Conservation (phyloP, 345 rosid genomes). For the Salix udensis region DNA sequence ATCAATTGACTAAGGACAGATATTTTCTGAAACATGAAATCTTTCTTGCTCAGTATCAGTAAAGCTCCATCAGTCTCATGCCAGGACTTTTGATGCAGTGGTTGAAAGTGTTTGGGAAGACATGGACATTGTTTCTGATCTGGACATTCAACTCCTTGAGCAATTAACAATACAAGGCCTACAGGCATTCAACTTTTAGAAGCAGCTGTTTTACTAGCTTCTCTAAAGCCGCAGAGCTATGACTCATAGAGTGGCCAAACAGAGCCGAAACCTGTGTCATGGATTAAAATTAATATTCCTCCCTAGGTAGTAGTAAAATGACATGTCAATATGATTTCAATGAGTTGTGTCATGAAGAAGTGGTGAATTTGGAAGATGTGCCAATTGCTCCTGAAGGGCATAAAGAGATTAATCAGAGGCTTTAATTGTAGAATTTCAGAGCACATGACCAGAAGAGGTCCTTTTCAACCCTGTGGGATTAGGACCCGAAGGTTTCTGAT, state of each 20-base stretch:
- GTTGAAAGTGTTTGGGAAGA: neutral
- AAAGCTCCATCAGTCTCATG: neutral
- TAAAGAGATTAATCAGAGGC: neutral
- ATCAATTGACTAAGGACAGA: neutral
- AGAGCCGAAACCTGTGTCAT: neutral
- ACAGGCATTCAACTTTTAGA: neutral
- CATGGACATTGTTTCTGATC: neutral
- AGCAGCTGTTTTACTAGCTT: neutral
- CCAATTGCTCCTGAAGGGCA: neutral
- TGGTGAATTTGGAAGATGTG: neutral
- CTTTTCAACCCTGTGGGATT: conserved; percentile 9
- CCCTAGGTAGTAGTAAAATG: neutral
- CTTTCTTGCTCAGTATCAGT: neutral
- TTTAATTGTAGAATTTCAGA: neutral
- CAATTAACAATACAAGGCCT: neutral
- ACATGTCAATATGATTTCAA: neutral
- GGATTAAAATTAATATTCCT: neutral
- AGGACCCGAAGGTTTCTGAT: neutral
- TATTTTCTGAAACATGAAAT: neutral
- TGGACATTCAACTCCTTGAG: neutral
- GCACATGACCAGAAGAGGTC: conserved; percentile 12
- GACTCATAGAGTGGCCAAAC: neutral
- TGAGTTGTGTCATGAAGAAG: neutral
- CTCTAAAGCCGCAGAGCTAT: neutral
- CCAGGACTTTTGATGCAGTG: neutral